A percentile compares a stretch with the other conserved stretches of the same genome.
Conservation (phyloP, 352 stramenopile genomes). For the Thraustochytrium sp. region DNA sequence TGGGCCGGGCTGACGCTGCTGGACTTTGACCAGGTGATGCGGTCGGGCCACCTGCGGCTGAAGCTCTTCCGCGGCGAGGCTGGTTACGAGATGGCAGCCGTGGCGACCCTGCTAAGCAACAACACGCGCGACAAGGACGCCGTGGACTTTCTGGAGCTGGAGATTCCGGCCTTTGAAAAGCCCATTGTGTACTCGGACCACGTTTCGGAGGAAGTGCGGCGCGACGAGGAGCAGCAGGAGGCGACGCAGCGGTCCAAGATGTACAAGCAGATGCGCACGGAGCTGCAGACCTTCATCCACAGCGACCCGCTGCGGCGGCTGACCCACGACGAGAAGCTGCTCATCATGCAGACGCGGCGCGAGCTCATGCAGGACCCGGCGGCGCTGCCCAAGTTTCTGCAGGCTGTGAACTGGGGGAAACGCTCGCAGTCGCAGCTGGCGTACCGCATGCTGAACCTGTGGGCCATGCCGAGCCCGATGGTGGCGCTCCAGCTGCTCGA, state of each 20-base stretch:
- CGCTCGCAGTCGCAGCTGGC: slow-evolving; percentile 68
- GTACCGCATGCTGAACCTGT: slow-evolving; percentile 68
- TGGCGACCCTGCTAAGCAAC: slow-evolving; percentile 41
- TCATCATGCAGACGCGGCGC: slow-evolving; percentile 66
- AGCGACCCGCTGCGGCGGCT: slow-evolving; percentile 64
- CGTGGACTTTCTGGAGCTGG: slow-evolving; percentile 57
- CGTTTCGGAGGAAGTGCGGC: not conserved
- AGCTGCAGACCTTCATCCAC: slow-evolving; percentile 58
- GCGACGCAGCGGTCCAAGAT: slow-evolving; percentile 45
- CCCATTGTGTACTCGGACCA: slow-evolving; percentile 59
- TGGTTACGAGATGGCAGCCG: not conserved
- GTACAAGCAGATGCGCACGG: slow-evolving; percentile 50
- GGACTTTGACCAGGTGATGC: slow-evolving; percentile 67
- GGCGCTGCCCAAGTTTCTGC: slow-evolving; percentile 68
- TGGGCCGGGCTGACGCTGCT: slow-evolving; percentile 71
- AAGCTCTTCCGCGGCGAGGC: slow-evolving; percentile 54
- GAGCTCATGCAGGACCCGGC: slow-evolving; percentile 59
- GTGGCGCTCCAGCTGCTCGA: slow-evolving; percentile 75
- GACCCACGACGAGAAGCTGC: slow-evolving; percentile 58
- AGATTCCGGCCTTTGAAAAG: slow-evolving; percentile 21
- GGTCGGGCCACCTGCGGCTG: slow-evolving; percentile 56
- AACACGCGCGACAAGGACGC: slow-evolving; percentile 57
- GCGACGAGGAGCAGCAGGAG: not conserved
- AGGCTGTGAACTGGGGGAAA: slow-evolving; percentile 71
- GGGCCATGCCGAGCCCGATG: slow-evolving; percentile 58